Evolutionary conservation across 257 asterid genomes (phyloP).

Genomic region (Nicotiana undulata): DNA sequence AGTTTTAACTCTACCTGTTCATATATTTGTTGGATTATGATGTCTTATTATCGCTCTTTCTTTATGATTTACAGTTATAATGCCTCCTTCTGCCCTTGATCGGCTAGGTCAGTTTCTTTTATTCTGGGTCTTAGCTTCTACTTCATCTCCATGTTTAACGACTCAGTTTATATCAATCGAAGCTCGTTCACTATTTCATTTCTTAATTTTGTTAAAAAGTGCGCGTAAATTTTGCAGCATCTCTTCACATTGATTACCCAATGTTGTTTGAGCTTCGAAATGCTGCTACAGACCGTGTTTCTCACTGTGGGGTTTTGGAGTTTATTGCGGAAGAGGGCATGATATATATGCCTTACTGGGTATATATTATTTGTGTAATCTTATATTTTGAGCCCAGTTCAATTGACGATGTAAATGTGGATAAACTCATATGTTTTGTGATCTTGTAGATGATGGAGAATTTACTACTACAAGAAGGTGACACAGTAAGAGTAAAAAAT

Average conservation of each 20-base stretch:
- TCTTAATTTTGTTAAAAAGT: background rate
- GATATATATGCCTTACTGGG: slow-evolving; percentile 99
- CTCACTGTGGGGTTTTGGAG: slow-evolving; percentile 98
- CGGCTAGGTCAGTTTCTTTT: slow-evolving; percentile 70
- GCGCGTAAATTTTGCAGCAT: slow-evolving; percentile 41
- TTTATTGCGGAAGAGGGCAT: slow-evolving; percentile 99
- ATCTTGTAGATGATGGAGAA: slow-evolving; percentile 92
- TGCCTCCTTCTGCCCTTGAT: slow-evolving; percentile 99
- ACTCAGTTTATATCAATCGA: background rate
- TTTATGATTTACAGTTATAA: slow-evolving; percentile 52
- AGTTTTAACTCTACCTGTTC: background rate
- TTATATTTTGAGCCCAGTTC: slow-evolving; percentile 1
- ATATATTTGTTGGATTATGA: background rate
- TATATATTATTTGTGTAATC: slow-evolving; percentile 23
- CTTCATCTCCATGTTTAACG: background rate
- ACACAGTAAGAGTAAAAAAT: slow-evolving; percentile 72
- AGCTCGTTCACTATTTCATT: background rate
- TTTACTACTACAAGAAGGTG: slow-evolving; percentile 88
- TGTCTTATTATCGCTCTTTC: background rate
- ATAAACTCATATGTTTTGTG: slow-evolving; percentile 1
- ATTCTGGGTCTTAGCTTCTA: background rate
- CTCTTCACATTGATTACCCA: slow-evolving; percentile 93
- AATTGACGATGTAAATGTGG: background rate
- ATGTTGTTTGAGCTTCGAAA: slow-evolving; percentile 96
- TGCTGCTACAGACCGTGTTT: slow-evolving; percentile 59